Base-by-base conservation (phyloP, 495 filamentous ascomycete genomes). In the Thermothielavioides terrestris region DNA sequence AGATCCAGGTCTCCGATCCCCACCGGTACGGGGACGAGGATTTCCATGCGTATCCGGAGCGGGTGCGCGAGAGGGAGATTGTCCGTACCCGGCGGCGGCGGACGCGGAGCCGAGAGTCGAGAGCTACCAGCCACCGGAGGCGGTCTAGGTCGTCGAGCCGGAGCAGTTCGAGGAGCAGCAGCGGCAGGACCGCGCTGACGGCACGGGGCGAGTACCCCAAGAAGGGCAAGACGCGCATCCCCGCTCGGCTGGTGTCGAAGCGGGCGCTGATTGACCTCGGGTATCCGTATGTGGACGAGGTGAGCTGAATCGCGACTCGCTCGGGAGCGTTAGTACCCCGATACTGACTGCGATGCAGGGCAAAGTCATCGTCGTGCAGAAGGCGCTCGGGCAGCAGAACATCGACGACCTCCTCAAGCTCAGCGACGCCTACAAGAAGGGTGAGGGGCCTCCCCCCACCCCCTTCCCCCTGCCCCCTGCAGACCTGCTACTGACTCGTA, bases 201-300 rank as follows among this genome's bases (percentile, higher is more conserved):
- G 38, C 64, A 49, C 78, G 62, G 68, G 82, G 67, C 60, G 72
- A 77, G 35, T 83, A 85, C 54, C 86, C 85, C 15, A 88, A 88
- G 65, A 86, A 84, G 61, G 89, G 89, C 51, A 92, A 89, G 74
- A 95, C 89, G 10, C 76, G 84, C 45, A 86, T 95, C 66, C 89
- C 89, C 0, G 76, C 77, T 31, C 77, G 82, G 34, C 73, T 94
- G 48, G 84, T 89, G 32, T 82, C 84, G 58, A 80, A 83, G 63
- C 72, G 79, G 55, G 89, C 87, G 12, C 77, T 95, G 43, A 79
- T 88, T 51, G 85, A 92, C 39, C 70, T 90, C 21, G 85, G 87
- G 9, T 94, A 94, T 70, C 87, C 89, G 2, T 94, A 81, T 60
- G 75, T 85, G 40, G 86, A 92, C 72, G 89, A 94, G 71, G 87